phyloP scores from a whole-genome alignment of 768 basidiomycete species.

The Lentinula sp. region DNA sequence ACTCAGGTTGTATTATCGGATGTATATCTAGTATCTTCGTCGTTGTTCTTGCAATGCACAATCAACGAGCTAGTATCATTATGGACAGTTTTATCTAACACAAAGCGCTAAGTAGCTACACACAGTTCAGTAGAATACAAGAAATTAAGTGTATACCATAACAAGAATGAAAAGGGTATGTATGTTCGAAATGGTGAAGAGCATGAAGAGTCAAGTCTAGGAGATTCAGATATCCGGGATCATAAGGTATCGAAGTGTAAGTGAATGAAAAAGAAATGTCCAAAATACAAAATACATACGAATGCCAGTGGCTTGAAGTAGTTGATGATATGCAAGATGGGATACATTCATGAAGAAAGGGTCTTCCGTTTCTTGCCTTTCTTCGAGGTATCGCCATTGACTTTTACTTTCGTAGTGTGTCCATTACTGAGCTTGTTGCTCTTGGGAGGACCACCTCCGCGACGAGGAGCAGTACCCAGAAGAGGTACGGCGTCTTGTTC shows the following conservation, averaged over 20 bases:
- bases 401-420: constrained; percentile 29
- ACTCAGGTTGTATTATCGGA: not conserved
- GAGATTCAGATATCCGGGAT: not conserved
- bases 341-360: constrained; percentile 21
- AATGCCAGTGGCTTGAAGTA: not conserved
- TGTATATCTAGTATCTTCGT: not conserved
- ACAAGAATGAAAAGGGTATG: not conserved
- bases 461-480: constrained; percentile 21
- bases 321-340: constrained; percentile 10
- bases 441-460: not conserved
- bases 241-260: not conserved
- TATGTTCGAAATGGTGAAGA: not conserved
- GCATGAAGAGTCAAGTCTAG: not conserved
- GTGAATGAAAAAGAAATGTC: not conserved
- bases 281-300: not conserved
- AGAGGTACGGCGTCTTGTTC: constrained; percentile 27
- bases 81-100: not conserved
- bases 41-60: not conserved
- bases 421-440: constrained; percentile 39
- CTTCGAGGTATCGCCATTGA: constrained; percentile 40
- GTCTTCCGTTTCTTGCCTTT: constrained; percentile 55
- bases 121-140: not conserved
- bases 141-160: constrained; percentile 1
- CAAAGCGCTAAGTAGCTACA: not conserved
- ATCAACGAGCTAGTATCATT: not conserved